Evolutionary conservation across 2,329 filamentous ascomycete genomes (phyloP), one percentile per base, ranked within the genome.

Genomic region (Talaromyces sp.): DNA sequence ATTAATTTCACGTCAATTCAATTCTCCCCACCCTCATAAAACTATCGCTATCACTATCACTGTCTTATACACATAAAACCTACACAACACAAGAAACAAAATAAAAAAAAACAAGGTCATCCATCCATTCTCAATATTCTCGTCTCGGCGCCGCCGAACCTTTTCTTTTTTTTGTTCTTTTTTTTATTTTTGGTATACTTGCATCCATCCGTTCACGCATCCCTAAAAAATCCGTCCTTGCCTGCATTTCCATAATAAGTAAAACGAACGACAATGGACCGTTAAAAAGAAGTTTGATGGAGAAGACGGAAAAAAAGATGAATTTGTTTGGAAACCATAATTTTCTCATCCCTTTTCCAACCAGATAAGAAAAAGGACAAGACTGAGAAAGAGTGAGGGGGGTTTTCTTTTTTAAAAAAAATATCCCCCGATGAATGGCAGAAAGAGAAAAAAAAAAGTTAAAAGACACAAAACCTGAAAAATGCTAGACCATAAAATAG

Each of bases 401-500:
- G 26, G 26, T 27, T 27, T 27, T 27, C 6, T 27, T 6, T 27
- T 27, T 27, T 27, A 19, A 21, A n/a, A 38, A 51, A 52, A 60
- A 55, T 38, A 54, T 58, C 49, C 19, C 54, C 19, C 54, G 35
- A 21, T 21, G 55, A 46, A 55, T 10, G 19, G 52, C 52, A 58
- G 29, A 58, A 64, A 66, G 61, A 59, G 55, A 58, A 60, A 61
- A 63, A 67, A 65, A 58, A 68, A 64, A 64, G 24, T 13, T 6
- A 61, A 41, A 3, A 11, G 43, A 46, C 31, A 24, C 53, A 43
- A 55, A 38, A 55, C 53, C 31, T 43, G 53, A 21, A 60, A 57
- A 60, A 57, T 56, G 59, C 59, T 59, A 59, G 32, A 43, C 49
- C 55, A 57, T 57, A 32, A 57, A 50, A 57, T 57, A 52, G 49